Percentiles rank a stretch among this genome's conserved stretches.
phyloP scores from a whole-genome alignment of 2,329 filamentous ascomycete species.

The Trichoderma sp. region DNA sequence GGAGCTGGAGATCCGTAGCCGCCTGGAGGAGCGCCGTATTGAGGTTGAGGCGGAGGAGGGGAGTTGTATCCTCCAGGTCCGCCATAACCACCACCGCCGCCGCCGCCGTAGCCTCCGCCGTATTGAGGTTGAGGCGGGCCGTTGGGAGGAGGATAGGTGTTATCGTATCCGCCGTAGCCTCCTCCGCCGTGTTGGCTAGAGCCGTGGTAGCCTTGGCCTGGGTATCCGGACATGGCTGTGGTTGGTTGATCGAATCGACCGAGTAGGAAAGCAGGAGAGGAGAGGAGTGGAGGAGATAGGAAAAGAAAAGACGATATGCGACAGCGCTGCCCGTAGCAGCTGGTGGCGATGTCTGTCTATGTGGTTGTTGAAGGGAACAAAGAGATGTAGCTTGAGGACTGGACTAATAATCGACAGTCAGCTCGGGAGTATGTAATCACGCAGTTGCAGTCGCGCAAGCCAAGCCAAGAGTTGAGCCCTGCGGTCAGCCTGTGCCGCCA shows the following conservation, averaged over 20 bases:
- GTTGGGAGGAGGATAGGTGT: slow-evolving; percentile 21
- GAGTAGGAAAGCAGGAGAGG: neutral
- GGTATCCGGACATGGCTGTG: slow-evolving; percentile 39
- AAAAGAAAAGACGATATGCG: neutral
- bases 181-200: slow-evolving; percentile 32
- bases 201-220: slow-evolving; percentile 41
- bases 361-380: neutral
- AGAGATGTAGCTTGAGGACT: neutral
- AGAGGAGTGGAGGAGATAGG: neutral
- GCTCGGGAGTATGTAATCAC: neutral
- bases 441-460: too few relatives aligned
- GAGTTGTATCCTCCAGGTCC: slow-evolving; percentile 26
- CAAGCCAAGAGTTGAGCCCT: too few relatives aligned
- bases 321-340: neutral
- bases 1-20: slow-evolving; percentile 26
- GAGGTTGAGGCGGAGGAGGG: slow-evolving; percentile 25
- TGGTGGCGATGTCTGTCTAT: neutral
- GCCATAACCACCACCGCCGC: slow-evolving; percentile 22
- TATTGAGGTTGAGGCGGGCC: slow-evolving; percentile 24
- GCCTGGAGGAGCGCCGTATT: slow-evolving; percentile 22
- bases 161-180: slow-evolving; percentile 32
- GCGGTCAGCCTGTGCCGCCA: neutral
- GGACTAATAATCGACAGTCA: neutral
- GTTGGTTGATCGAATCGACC: neutral
- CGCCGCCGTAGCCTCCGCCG: slow-evolving; percentile 21